phyloP scores from a whole-genome alignment of 345 rosid species.

The Citrus cavaleriei region DNA sequence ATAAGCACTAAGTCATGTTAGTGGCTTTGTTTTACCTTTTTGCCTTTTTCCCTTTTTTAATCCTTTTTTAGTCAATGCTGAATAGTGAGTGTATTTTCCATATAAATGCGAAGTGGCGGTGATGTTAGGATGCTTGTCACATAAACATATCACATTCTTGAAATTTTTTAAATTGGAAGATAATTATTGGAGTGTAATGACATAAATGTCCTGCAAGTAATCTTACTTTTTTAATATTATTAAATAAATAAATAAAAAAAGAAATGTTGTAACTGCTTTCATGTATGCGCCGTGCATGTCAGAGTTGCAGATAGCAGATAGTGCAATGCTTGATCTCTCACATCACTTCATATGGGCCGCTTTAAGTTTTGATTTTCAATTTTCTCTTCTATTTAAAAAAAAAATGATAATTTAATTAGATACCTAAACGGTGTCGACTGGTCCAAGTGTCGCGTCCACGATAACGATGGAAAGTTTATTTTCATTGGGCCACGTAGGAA shows the following conservation, averaged over 20 bases:
- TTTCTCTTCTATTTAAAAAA: neutral
- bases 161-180: neutral
- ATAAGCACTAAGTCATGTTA: neutral
- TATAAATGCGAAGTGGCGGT: slow-evolving; percentile 8
- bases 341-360: neutral
- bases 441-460: neutral
- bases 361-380: neutral
- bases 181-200: neutral
- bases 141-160: too few species aligned
- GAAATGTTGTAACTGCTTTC: neutral
- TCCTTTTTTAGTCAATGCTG: neutral
- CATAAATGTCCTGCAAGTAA: neutral
- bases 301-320: neutral
- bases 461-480: neutral
- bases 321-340: too few species aligned
- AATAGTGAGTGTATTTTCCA: neutral
- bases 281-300: neutral
- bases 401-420: neutral
- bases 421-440: neutral
- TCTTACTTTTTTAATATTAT: too few species aligned
- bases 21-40: neutral
- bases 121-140: neutral
- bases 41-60: neutral
- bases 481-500: slow-evolving; percentile 11
- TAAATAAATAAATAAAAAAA: neutral